Evolutionary conservation across 345 rosid species (phyloP).

Genomic region (Linum trigynum): DNA sequence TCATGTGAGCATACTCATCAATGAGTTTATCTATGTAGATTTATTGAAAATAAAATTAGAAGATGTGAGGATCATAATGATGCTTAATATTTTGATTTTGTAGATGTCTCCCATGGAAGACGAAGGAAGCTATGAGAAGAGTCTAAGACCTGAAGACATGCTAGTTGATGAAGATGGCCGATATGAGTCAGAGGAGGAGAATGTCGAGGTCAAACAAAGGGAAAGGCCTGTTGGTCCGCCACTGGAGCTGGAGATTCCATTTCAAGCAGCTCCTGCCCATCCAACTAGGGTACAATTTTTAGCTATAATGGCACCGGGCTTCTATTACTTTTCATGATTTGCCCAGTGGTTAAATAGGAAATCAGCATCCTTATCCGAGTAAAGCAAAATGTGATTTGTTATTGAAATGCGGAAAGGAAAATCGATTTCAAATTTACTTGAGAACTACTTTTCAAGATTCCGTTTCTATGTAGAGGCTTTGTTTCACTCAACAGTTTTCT

Average conservation of each 20-base stretch:
- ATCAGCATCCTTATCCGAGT: background rate
- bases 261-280: slow-evolving; percentile 74
- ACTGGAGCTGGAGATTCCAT: slow-evolving; percentile 74
- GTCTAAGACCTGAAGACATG: slow-evolving; percentile 64
- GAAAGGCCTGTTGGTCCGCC: slow-evolving; percentile 95
- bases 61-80: slow-evolving; percentile 2
- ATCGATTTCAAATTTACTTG: background rate
- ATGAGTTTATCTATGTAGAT: no score
- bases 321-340: background rate
- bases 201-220: slow-evolving; percentile 53
- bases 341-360: background rate
- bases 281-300: slow-evolving; percentile 48
- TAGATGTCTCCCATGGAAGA: slow-evolving; percentile 79
- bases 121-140: slow-evolving; percentile 67
- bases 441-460: no score
- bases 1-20: slow-evolving; percentile 35
- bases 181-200: slow-evolving; percentile 81
- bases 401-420: background rate
- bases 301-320: background rate
- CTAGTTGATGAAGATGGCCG: slow-evolving; percentile 65
- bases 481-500: background rate
- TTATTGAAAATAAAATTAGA: background rate
- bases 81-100: slow-evolving; percentile 11
- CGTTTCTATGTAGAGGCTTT: background rate
- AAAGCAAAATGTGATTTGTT: no score